Conservation (phyloP, 2,329 filamentous ascomycete species). For the Berkeleyomyces basicola region DNA sequence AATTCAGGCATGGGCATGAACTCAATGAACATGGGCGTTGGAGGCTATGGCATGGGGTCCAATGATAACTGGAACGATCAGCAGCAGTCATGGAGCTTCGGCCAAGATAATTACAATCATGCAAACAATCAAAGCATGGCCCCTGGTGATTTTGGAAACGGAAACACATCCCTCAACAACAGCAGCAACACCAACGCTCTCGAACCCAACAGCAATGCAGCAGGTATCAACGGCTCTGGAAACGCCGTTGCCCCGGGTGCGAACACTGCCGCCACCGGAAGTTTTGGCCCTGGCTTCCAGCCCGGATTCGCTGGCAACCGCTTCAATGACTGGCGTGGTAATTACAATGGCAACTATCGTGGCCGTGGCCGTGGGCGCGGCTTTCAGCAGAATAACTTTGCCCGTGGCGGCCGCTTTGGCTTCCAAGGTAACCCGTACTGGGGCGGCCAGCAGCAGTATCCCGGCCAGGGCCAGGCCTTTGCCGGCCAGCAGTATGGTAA, state of each 20-base stretch:
- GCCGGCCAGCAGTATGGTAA: slow-evolving; percentile 18
- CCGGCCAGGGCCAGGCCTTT: slow-evolving; percentile 19
- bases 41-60: slow-evolving; percentile 51
- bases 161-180: slow-evolving; percentile 36
- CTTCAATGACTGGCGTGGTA: slow-evolving; percentile 13
- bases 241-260: not conserved
- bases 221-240: not conserved
- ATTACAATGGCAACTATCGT: slow-evolving; percentile 6
- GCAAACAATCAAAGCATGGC: slow-evolving; percentile 69
- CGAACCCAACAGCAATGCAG: slow-evolving; percentile 22
- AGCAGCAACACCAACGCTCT: slow-evolving; percentile 34
- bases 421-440: slow-evolving; percentile 18
- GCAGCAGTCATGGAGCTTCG: slow-evolving; percentile 60
- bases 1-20: slow-evolving; percentile 49
- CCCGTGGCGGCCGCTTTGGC: slow-evolving; percentile 16
- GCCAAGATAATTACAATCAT: slow-evolving; percentile 80
- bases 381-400: slow-evolving; percentile 11
- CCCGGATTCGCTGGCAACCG: slow-evolving; percentile 9
- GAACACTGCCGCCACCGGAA: slow-evolving; percentile 2
- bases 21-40: slow-evolving; percentile 41
- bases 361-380: slow-evolving; percentile 12
- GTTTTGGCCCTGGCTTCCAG: slow-evolving; percentile 2
- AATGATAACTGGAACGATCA: slow-evolving; percentile 69
- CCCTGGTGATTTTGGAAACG: slow-evolving; percentile 56
- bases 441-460: slow-evolving; percentile 14